Base-by-base conservation (phyloP, 2,329 filamentous ascomycete genomes). In the Cercospora zeina region DNA sequence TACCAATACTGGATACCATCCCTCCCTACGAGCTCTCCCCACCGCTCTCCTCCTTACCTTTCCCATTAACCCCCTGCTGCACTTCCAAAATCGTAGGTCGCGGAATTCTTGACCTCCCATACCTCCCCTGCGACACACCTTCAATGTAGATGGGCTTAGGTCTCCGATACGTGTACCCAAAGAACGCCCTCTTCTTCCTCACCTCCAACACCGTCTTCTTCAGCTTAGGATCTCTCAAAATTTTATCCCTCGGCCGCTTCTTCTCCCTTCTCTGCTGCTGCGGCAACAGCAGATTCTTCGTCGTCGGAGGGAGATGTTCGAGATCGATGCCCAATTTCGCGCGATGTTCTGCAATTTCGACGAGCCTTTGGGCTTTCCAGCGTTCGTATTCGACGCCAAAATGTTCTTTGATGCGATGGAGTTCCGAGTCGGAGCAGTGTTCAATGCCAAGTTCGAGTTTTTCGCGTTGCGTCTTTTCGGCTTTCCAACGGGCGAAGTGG, bases 151-250 rank as follows among this genome's bases (percentile, higher is more conserved):
- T 42, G 6, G 65, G 59, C 68, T 68, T 71, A 39, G 72, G 72
- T 64, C 72, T 67, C n/a, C 87, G 84, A 81, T 95, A 97, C 1
- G 89, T 91, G 74, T 99, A 99, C 0, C 93, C 93, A 64, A 96
- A 77, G 75, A 97, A 97, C 0, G 91, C 92, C 27, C 85, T 89
- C 73, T 83, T 84, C 77, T 93, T 96, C 62, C 95, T 85, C 66
- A 95, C 83, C 68, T 90, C 87, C 75, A 97, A 79, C n/a, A 89
- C 91, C 14, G 82, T 80, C 42, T 81, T 82, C 42, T 86, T 88
- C 6, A 88, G 83, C 8, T 80, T 77, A 27, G 82, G 82, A 74
- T 97, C 93, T 47, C 93, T 83, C 30, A 97, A 78, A 61, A 97
- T 77, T 70, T 89, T 89, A 75, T 99, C 95, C n/a, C 93, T 83